A percentile compares a stretch with the other conserved stretches of the same genome.
phyloP scores from a whole-genome alignment of 495 filamentous ascomycete species.

The Talaromyces proteolyticus region DNA sequence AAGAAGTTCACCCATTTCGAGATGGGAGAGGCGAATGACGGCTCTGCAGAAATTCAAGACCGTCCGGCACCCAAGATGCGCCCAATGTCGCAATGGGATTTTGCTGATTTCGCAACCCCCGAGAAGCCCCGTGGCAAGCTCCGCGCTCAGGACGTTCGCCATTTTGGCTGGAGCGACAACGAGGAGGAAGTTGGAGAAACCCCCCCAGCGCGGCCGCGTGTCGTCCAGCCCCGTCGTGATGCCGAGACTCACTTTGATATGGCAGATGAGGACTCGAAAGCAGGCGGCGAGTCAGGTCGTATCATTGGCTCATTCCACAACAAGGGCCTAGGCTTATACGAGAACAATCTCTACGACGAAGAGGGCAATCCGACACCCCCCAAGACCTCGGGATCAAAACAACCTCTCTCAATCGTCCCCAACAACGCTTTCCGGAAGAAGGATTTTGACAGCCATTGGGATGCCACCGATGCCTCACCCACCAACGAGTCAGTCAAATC shows the following conservation, averaged over 20 bases:
- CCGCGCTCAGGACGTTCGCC: conserved; percentile 50
- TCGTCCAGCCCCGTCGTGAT: conserved; percentile 67
- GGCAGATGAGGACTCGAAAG: conserved; percentile 45
- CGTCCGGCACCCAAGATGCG: conserved; percentile 45
- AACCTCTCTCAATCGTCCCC: conserved; percentile 52
- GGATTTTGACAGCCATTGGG: conserved; percentile 69
- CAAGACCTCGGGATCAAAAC: conserved; percentile 7
- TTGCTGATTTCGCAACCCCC: conserved; percentile 80
- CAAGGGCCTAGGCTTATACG: conserved; percentile 66
- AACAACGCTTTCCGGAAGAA: conserved; percentile 62
- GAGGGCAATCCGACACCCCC: conserved; percentile 28
- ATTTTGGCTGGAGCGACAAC: conserved; percentile 69
- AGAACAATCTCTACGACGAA: conserved; percentile 64
- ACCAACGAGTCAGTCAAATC: conserved; percentile 31
- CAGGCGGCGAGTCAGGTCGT: conserved; percentile 21
- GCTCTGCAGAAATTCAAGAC: conserved; percentile 31
- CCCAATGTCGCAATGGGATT: conserved; percentile 70
- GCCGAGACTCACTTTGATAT: conserved; percentile 76
- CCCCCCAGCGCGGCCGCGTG: conserved; percentile 47
- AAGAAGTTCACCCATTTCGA: conserved; percentile 86
- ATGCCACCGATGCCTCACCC: conserved; percentile 59
- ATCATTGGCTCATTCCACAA: conserved; percentile 46
- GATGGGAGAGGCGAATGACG: conserved; percentile 54
- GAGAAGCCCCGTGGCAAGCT: conserved; percentile 56
- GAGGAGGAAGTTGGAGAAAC: conserved; percentile 54